Percentiles rank a stretch among this genome's conserved stretches.
These are phyloP conservation scores for Phaeoacremonium minimum DNA, from an alignment of 2,329 filamentous ascomycete species.

Conservation along the genomic window DNA sequence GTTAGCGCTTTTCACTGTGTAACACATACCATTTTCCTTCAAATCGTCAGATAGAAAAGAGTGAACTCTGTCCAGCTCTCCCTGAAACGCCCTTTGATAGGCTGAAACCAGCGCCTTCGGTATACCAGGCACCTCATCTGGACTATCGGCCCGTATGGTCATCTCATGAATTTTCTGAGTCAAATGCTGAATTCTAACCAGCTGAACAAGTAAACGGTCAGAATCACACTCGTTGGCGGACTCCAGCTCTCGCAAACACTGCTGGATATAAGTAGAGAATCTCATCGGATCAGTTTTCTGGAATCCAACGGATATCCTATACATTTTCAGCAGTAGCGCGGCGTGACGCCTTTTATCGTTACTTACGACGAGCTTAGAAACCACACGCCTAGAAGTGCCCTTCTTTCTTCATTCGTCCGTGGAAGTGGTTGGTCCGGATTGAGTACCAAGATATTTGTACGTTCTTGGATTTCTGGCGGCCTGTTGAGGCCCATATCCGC, in stretches of 20 bases:
- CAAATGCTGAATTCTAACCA: slow-evolving; percentile 45
- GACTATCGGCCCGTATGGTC: slow-evolving; percentile 26
- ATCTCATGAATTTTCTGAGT: slow-evolving; percentile 43
- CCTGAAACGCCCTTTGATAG: slow-evolving; percentile 40
- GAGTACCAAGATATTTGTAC: slow-evolving; percentile 35
- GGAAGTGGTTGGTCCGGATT: slow-evolving; percentile 28
- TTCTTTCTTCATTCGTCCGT: slow-evolving; percentile 46
- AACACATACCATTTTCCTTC: slow-evolving; percentile 30
- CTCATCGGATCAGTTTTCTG: slow-evolving; percentile 41
- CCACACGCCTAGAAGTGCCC: slow-evolving; percentile 49
- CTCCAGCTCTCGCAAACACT: slow-evolving; percentile 43
- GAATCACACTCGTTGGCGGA: slow-evolving; percentile 37
- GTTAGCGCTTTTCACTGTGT: too few species aligned
- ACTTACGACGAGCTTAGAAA: slow-evolving; percentile 49
- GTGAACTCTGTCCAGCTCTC: slow-evolving; percentile 37
- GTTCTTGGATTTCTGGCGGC: slow-evolving; percentile 33
- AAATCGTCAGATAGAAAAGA: slow-evolving; percentile 28
- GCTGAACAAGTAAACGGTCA: slow-evolving; percentile 38
- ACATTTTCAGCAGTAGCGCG: too few species aligned
- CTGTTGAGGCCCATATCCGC: slow-evolving; percentile 42
- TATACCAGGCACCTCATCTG: slow-evolving; percentile 24
- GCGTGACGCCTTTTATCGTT: too few species aligned
- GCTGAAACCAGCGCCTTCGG: slow-evolving; percentile 35
- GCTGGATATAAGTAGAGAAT: slow-evolving; percentile 48
- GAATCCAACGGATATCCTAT: slow-evolving; percentile 36